Base-by-base conservation (phyloP, 768 basidiomycete species). In the Asterophora lycoperdoides region DNA sequence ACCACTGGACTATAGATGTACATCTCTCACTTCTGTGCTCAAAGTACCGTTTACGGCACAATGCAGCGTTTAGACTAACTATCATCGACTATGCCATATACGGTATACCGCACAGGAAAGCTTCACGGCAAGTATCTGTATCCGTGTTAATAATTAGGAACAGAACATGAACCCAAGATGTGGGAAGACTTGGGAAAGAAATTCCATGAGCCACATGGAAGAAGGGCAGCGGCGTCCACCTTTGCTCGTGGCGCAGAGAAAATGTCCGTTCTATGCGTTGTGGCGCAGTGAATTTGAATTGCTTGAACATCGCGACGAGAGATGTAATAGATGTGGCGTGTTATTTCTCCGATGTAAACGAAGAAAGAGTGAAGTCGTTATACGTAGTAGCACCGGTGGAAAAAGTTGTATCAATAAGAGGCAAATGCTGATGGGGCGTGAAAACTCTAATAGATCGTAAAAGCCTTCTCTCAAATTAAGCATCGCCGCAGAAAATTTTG, bases 81-180 rank as follows among this genome's bases (percentile, higher is more conserved):
- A 69, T 84, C 34, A 82, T 82, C 5, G 84, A 84, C 53, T 85
- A 69, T 52, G 83, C 82, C 1, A 78, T n/a, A n/a, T n/a, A n/a
- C n/a, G n/a, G n/a, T 81, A 68, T 74, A 80, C 41, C 64, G 76
- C 28, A 74, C 76, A 15, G 80, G 79, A 13, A 81, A 78, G 49
- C 67, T 82, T 9, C 80, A 84, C 52, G 74, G 81, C 80, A 51
- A 38, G 73, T 61, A 23, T 18, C 29, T 14, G 6, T 23, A 1
- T 9, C 9, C 29, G 15, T 10, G 7, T 39, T 7, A 13, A 9
- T n/a, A 8, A 38, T 48, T 11, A 6, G 14, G 32, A 10, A 52
- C 26, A 81, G 80, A 76, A 58, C 81, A 81, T 60, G 81, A 82
- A 55, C 81, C 80, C 14, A 74, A 72, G 64, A 83, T 83, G 80